phyloP scores from a whole-genome alignment of 2,329 filamentous ascomycete genomes.

The Lachnellula hyalina region DNA sequence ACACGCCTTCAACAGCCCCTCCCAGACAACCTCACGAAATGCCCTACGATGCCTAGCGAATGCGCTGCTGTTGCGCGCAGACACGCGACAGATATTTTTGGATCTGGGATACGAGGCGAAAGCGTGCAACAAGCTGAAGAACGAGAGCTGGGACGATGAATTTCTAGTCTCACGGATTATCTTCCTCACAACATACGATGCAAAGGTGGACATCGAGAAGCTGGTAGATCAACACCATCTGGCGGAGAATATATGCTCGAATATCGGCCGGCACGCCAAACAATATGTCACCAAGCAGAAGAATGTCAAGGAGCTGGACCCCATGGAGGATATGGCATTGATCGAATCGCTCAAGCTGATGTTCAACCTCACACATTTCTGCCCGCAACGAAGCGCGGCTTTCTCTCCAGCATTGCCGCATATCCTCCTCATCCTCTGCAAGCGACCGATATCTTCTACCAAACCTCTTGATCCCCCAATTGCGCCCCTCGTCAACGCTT shows the following conservation, averaged over 20 bases:
- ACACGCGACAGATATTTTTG: constrained; percentile 67
- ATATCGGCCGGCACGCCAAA: constrained; percentile 65
- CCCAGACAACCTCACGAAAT: constrained; percentile 61
- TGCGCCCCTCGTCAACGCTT: constrained; percentile 68
- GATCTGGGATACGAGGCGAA: constrained; percentile 63
- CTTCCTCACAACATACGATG: constrained; percentile 74
- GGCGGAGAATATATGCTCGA: constrained; percentile 62
- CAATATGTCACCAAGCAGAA: constrained; percentile 37
- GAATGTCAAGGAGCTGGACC: constrained; percentile 34
- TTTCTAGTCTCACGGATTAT: constrained; percentile 77
- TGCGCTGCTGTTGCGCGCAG: constrained; percentile 64
- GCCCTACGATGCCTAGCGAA: constrained; percentile 82
- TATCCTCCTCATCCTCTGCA: constrained; percentile 66
- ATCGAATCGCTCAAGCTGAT: constrained; percentile 79
- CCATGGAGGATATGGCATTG: constrained; percentile 75
- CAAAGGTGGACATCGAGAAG: constrained; percentile 58
- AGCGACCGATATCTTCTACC: constrained; percentile 47
- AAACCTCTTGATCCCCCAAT: constrained; percentile 71
- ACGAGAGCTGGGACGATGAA: constrained; percentile 74
- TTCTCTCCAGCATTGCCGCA: constrained; percentile 66
- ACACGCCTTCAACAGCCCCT: constrained; percentile 67
- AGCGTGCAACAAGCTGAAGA: constrained; percentile 66
- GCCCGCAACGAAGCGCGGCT: constrained; percentile 51
- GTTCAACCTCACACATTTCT: constrained; percentile 80
- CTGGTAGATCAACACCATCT: constrained; percentile 63